Percentiles rank a stretch among this genome's conserved stretches.
phyloP scores from a whole-genome alignment of 306 rosid species.

The Vigna reflexopilosa region DNA sequence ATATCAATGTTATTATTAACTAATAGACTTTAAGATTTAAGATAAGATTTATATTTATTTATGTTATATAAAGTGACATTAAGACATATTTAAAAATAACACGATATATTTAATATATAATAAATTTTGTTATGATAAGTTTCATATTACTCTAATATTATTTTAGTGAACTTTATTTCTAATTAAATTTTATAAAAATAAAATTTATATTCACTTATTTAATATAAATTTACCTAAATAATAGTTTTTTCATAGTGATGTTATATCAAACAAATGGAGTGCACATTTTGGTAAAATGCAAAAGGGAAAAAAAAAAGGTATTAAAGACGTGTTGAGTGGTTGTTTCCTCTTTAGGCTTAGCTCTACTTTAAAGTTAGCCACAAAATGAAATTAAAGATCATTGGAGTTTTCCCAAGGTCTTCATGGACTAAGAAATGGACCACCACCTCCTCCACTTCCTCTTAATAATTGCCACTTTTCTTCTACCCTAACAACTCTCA shows the following conservation, averaged over 20 bases:
- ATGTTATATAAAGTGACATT: too few relatives aligned
- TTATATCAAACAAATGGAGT: slow-evolving; percentile 24
- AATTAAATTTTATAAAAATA: too few relatives aligned
- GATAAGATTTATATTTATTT: too few relatives aligned
- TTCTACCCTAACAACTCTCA: not conserved
- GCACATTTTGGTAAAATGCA: not conserved
- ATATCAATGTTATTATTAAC: not conserved
- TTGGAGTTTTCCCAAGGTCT: slow-evolving; percentile 34
- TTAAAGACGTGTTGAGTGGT: slow-evolving; percentile 26
- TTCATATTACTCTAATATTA: too few relatives aligned
- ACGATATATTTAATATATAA: too few relatives aligned
- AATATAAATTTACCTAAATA: too few relatives aligned
- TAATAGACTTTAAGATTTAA: too few relatives aligned
- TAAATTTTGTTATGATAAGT: too few relatives aligned
- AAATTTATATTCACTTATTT: too few relatives aligned
- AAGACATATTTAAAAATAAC: too few relatives aligned
- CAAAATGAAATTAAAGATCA: slow-evolving; percentile 37
- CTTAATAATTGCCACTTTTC: slow-evolving; percentile 36
- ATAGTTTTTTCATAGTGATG: too few relatives aligned
- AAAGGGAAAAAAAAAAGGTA: slow-evolving; percentile 31
- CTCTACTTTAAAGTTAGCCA: slow-evolving; percentile 46
- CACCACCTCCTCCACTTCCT: slow-evolving; percentile 44
- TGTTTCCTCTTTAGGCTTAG: slow-evolving; percentile 39
- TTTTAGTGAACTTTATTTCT: too few relatives aligned
- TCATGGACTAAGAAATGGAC: slow-evolving; percentile 34